phyloP scores from a whole-genome alignment of 768 basidiomycete genomes.

The Grammothele lineata region DNA sequence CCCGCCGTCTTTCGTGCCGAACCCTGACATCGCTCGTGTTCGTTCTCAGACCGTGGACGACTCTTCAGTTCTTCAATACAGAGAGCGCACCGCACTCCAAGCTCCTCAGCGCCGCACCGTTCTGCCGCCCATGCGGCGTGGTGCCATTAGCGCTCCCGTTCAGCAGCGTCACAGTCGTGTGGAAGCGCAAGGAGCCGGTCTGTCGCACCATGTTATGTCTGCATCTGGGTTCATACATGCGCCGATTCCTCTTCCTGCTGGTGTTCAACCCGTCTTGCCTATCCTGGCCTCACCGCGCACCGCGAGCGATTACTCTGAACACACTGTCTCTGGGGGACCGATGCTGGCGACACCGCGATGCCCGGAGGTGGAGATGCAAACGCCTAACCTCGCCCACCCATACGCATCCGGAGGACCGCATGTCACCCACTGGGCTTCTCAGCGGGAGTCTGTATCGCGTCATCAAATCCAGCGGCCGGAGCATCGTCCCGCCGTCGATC shows the following conservation, averaged over 20 bases:
- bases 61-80: background rate
- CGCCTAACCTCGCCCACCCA: conserved; percentile 24
- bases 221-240: conserved; percentile 18
- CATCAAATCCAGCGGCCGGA: background rate
- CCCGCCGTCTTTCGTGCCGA: conserved; percentile 5
- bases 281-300: conserved; percentile 8
- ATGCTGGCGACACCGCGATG: conserved; percentile 40
- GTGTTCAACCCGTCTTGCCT: conserved; percentile 26
- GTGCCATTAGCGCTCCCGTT: conserved; percentile 4
- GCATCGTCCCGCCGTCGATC: background rate
- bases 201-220: conserved; percentile 7
- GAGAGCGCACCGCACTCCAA: background rate
- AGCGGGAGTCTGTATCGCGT: background rate
- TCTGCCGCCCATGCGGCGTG: conserved; percentile 5
- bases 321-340: no score
- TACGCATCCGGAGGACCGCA: conserved; percentile 14
- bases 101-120: background rate
- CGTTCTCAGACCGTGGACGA: conserved; percentile 3
- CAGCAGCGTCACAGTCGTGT: conserved; percentile 4
- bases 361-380: conserved; percentile 37
- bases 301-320: no score
- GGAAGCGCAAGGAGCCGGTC: no score
- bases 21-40: conserved; percentile 5
- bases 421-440: conserved; percentile 15
- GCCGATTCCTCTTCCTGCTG: conserved; percentile 19